Percentiles rank a stretch among this genome's conserved stretches.
Evolutionary conservation across 2,329 filamentous ascomycete genomes (phyloP).

Genomic region (Diplodia mutila): DNA sequence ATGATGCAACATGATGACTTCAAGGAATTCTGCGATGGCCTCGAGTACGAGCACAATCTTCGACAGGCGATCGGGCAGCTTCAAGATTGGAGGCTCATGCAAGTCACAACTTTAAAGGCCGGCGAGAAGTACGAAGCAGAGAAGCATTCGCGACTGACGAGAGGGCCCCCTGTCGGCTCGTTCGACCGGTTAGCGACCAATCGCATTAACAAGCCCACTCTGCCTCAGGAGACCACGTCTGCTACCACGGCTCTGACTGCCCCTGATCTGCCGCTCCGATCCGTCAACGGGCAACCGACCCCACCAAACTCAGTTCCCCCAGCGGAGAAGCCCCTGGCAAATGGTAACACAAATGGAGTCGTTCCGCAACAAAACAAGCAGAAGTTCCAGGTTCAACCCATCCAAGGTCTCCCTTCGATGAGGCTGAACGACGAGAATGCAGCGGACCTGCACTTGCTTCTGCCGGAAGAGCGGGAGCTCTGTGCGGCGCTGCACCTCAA

Average conservation of each 20-base stretch:
- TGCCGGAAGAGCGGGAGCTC: constrained; percentile 80
- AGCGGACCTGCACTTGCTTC: constrained; percentile 82
- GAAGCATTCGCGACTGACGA: constrained; percentile 74
- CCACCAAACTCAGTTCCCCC: constrained; percentile 38
- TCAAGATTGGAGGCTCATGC: constrained; percentile 88
- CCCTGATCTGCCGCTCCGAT: constrained; percentile 72
- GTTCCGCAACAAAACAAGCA: constrained; percentile 47
- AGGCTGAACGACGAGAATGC: constrained; percentile 74
- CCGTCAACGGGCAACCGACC: constrained; percentile 48
- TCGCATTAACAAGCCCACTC: constrained; percentile 68
- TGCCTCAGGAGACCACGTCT: constrained; percentile 68
- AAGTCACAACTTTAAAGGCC: constrained; percentile 80
- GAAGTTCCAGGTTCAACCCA: constrained; percentile 59
- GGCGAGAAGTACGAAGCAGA: constrained; percentile 94
- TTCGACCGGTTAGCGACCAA: constrained; percentile 82
- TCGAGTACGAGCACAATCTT: constrained; percentile 89
- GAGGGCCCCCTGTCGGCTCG: constrained; percentile 69
- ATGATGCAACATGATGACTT: constrained; percentile 97
- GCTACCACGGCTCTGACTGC: constrained; percentile 78
- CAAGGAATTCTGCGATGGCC: constrained; percentile 78
- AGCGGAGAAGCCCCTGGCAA: constrained; percentile 49
- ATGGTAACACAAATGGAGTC: constrained; percentile 50
- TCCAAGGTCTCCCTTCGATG: constrained; percentile 66
- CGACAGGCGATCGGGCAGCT: constrained; percentile 87
- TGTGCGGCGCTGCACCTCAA: constrained; percentile 83